Conservation (phyloP, 345 rosid species). For the Populus simonii region DNA sequence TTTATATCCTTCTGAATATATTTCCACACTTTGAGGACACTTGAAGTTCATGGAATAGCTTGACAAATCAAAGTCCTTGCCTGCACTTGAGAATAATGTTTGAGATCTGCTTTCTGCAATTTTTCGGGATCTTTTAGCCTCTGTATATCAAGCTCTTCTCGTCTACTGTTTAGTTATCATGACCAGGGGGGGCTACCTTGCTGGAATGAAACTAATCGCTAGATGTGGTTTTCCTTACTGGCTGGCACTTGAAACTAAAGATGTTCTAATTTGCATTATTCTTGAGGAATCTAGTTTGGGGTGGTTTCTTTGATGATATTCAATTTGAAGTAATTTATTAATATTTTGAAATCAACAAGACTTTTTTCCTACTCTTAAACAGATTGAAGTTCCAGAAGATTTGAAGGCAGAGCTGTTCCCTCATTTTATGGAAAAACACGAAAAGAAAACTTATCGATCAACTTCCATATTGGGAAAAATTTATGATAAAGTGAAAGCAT, state of each 20-base stretch:
- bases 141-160: neutral
- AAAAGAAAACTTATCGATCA: conserved; percentile 37
- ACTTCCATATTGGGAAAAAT: conserved; percentile 63
- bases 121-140: neutral
- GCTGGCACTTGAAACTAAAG: no score
- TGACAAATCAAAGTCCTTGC: neutral
- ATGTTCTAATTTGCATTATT: no score
- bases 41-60: neutral
- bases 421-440: conserved; percentile 49
- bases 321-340: neutral
- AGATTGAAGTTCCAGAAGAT: conserved; percentile 46
- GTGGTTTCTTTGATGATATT: no score
- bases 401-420: conserved; percentile 52
- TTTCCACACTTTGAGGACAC: neutral
- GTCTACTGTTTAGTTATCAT: neutral
- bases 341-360: neutral
- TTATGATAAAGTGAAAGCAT: conserved; percentile 42
- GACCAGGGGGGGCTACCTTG: neutral
- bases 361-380: conserved; percentile 1
- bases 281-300: no score
- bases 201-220: no score
- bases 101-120: neutral
- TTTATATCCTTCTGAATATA: no score
- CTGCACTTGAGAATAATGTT: neutral
- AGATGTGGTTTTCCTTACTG: neutral